Percentiles rank a stretch among this genome's conserved stretches.
These are phyloP conservation scores for Trifolium fragiferum DNA, from an alignment of 306 rosid genomes.

Conservation along the genomic window DNA sequence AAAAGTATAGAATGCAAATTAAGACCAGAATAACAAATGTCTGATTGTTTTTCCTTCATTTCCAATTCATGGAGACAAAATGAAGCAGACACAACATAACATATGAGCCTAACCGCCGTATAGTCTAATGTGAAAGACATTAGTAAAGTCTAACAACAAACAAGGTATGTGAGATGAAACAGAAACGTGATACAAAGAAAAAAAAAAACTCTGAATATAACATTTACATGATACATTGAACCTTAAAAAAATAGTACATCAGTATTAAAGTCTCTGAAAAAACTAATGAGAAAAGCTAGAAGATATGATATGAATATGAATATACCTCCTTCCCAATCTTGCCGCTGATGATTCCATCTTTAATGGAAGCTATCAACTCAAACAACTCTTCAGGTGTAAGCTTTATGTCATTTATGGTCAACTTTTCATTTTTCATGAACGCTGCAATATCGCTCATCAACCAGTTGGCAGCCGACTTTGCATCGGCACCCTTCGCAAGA, in stretches of 20 bases:
- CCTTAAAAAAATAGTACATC: not conserved
- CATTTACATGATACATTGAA: not conserved
- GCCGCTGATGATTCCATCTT: slow-evolving; percentile 82
- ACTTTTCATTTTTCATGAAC: slow-evolving; percentile 86
- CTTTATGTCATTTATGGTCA: slow-evolving; percentile 73
- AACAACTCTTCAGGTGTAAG: slow-evolving; percentile 81
- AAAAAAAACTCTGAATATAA: not conserved
- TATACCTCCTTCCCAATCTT: slow-evolving; percentile 95
- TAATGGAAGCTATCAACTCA: slow-evolving; percentile 84
- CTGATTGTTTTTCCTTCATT: slow-evolving; percentile 31
- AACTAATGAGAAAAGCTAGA: not conserved
- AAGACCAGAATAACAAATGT: not conserved
- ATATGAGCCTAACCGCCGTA: slow-evolving; percentile 1
- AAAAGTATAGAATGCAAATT: slow-evolving; percentile 25
- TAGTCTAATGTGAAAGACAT: slow-evolving; percentile 15
- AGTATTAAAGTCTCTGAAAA: not conserved
- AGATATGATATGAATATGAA: slow-evolving; percentile 9
- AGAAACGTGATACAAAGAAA: not conserved
- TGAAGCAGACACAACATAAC: not conserved
- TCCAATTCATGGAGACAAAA: slow-evolving; percentile 27
- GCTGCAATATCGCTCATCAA: slow-evolving; percentile 95
- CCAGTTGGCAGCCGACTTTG: slow-evolving; percentile 93
- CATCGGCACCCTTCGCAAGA: slow-evolving; percentile 77
- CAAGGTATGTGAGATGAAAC: not conserved
- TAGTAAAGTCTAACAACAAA: slow-evolving; percentile 11